phyloP scores from a whole-genome alignment of 2,329 filamentous ascomycete genomes.

The Tolypocladium amazonense region DNA sequence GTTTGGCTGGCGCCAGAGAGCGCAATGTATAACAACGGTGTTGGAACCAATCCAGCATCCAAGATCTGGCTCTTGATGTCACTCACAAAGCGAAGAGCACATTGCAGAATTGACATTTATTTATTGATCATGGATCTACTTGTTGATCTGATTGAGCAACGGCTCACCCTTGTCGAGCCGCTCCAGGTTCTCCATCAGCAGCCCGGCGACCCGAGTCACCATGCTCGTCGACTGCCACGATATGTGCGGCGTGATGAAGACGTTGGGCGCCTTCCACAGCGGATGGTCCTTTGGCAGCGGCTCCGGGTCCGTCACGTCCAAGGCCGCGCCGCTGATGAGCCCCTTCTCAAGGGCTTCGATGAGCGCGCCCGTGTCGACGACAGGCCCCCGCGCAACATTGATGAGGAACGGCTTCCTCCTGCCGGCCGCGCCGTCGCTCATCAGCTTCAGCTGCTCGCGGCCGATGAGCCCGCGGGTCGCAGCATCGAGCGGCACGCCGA shows the following conservation, averaged over 20 bases:
- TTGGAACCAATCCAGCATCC: neutral
- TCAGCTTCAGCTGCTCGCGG: constrained; percentile 28
- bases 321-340: constrained; percentile 43
- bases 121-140: neutral
- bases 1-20: neutral
- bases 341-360: constrained; percentile 39
- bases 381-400: constrained; percentile 50
- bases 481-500: constrained; percentile 29
- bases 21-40: neutral
- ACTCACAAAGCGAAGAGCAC: neutral
- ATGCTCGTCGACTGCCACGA: constrained; percentile 20
- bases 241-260: constrained; percentile 41
- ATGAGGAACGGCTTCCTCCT: constrained; percentile 37
- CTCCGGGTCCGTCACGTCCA: constrained; percentile 66
- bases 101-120: neutral
- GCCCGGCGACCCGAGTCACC: constrained; percentile 12
- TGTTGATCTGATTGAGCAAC: constrained; percentile 10
- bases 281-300: constrained; percentile 53
- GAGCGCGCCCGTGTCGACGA: constrained; percentile 37
- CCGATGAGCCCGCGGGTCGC: constrained; percentile 30
- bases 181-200: constrained; percentile 19
- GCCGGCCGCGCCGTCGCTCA: constrained; percentile 8
- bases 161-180: constrained; percentile 12
- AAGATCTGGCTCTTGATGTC: neutral
- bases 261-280: constrained; percentile 55